Conservation (phyloP, 805 yeast genomes). For the Yarrowia deformans region DNA sequence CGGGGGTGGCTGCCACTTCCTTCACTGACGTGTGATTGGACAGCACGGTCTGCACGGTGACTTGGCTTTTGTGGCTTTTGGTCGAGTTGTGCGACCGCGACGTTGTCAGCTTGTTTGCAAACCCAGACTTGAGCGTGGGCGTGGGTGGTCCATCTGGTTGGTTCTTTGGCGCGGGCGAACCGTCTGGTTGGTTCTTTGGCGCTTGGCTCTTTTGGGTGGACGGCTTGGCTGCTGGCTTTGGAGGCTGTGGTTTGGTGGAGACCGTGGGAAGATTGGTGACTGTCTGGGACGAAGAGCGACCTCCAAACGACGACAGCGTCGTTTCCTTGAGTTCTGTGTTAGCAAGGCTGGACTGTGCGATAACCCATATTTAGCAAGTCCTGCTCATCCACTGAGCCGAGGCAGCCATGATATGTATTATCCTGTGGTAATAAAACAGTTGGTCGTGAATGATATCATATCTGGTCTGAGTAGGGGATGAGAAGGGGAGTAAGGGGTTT, state of each 20-base stretch:
- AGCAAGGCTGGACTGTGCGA: too few relatives aligned
- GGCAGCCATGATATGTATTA: neutral
- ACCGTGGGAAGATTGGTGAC: conserved; percentile 22
- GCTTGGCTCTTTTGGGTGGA: neutral
- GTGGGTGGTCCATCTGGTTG: conserved; percentile 1
- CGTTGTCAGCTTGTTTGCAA: conserved; percentile 14
- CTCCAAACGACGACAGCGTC: conserved; percentile 31
- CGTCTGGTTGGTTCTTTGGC: neutral
- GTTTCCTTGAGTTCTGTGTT: conserved; percentile 36
- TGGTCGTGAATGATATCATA: neutral
- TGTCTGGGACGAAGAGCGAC: conserved; percentile 28
- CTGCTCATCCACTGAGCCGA: neutral
- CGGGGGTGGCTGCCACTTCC: conserved; percentile 8
- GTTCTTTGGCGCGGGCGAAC: neutral
- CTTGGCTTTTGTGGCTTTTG: conserved; percentile 27
- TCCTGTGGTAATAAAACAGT: too few relatives aligned
- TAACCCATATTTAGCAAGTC: too few relatives aligned
- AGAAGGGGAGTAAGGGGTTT: too few relatives aligned
- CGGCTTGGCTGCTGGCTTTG: too few relatives aligned
- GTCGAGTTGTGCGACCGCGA: conserved; percentile 11
- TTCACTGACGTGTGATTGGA: conserved; percentile 13
- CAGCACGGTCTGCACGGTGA: conserved; percentile 15
- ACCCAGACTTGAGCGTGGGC: conserved; percentile 15
- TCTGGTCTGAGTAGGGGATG: too few relatives aligned
- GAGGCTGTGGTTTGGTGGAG: conserved; percentile 6